Percentiles rank a stretch among this genome's conserved stretches.
phyloP scores from a whole-genome alignment of 805 yeast species.

The Kodamaea sagamina region DNA sequence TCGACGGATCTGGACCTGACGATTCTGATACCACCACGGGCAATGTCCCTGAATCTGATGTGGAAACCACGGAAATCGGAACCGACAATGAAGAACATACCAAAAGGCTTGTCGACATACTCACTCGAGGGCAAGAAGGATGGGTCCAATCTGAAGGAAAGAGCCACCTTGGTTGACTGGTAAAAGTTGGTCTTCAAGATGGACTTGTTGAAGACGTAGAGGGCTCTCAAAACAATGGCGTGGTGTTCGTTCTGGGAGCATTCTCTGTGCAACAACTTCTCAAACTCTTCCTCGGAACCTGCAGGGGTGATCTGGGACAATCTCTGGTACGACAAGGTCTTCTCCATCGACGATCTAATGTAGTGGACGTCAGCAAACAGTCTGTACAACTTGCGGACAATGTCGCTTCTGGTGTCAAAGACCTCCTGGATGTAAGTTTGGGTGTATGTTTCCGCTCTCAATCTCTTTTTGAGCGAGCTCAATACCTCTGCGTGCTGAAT shows the following conservation, averaged over 20 bases:
- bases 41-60: conserved; percentile 93
- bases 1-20: conserved; percentile 85
- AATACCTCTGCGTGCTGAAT: conserved; percentile 74
- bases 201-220: conserved; percentile 80
- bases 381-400: conserved; percentile 81
- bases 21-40: conserved; percentile 97
- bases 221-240: conserved; percentile 75
- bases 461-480: conserved; percentile 78
- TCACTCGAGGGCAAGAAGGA: conserved; percentile 79
- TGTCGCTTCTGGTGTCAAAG: conserved; percentile 65
- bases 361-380: conserved; percentile 92
- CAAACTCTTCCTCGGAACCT: conserved; percentile 72
- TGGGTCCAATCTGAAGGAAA: conserved; percentile 89
- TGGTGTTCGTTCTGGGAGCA: conserved; percentile 82
- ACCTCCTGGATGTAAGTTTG: conserved; percentile 79
- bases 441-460: conserved; percentile 91
- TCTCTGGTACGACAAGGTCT: conserved; percentile 85
- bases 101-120: conserved; percentile 91
- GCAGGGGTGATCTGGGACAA: conserved; percentile 76
- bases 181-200: conserved; percentile 92
- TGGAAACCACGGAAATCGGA: conserved; percentile 97
- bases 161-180: conserved; percentile 90
- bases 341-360: conserved; percentile 65
- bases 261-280: conserved; percentile 61
- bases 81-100: conserved; percentile 94